These are phyloP conservation scores for Colletotrichum costaricense DNA, from an alignment of 2,329 filamentous ascomycete genomes.

Conservation along the genomic window DNA sequence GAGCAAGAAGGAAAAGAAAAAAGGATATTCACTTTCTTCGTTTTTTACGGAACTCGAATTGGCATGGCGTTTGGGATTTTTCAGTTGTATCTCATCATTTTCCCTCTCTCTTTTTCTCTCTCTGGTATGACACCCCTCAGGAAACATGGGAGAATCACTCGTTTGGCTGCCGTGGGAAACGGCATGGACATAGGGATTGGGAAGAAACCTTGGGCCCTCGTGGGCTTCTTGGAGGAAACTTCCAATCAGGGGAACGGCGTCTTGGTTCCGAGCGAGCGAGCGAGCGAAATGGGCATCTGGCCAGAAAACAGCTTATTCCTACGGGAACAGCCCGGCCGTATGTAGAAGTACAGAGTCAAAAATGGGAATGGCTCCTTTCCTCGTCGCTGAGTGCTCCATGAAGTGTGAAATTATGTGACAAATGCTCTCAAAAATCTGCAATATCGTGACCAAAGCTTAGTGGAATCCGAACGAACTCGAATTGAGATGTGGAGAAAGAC, in stretches of 20 bases:
- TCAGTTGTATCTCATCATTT: background rate
- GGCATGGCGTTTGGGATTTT: slow-evolving; percentile 23
- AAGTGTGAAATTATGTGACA: background rate
- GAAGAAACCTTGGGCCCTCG: slow-evolving; percentile 20
- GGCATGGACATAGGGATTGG: slow-evolving; percentile 26
- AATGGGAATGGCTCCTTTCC: slow-evolving; percentile 24
- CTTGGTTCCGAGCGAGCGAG: slow-evolving; percentile 13
- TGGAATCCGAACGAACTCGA: background rate
- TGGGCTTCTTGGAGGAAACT: slow-evolving; percentile 3
- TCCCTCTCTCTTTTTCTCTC: background rate
- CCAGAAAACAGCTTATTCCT: slow-evolving; percentile 28
- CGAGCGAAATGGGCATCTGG: slow-evolving; percentile 28
- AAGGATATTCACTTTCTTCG: slow-evolving; percentile 6
- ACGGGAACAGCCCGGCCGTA: slow-evolving; percentile 29
- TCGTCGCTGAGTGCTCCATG: background rate
- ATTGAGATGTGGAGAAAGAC: background rate
- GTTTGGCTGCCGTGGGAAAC: slow-evolving; percentile 24
- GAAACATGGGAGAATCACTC: slow-evolving; percentile 24
- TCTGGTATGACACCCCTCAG: slow-evolving; percentile 20
- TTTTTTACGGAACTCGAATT: slow-evolving; percentile 4
- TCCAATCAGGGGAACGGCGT: slow-evolving; percentile 27
- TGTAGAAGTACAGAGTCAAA: slow-evolving; percentile 32
- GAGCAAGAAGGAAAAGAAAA: slow-evolving; percentile 29
- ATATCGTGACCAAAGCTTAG: background rate
- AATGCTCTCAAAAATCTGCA: background rate